Evolutionary conservation across 148 eudicot genomes (phyloP), one percentile per base, ranked within the genome.

Genomic region (Fagopyrum esculentum): DNA sequence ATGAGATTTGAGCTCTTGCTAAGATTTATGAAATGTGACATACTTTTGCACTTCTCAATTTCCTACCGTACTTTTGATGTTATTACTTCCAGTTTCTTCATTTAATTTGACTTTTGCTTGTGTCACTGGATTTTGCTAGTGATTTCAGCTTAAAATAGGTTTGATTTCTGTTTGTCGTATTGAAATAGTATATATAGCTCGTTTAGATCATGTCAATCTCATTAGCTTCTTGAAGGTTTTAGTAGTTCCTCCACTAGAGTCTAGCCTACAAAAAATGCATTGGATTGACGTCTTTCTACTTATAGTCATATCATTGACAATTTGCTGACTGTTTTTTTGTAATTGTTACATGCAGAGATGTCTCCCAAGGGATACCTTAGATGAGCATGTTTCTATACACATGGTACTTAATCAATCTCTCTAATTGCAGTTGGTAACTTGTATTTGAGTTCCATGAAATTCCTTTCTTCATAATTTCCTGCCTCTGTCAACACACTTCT

Each of bases 341-440:
- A 35, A 35, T 40, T 22, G 15, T 66, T 40, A 10, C 17, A 43
- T 66, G 77, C 98, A 95, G 98, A 90, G 98, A 82, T 95, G 98
- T 77, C 97, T 95, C 78, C 89, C 92, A 17, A 85, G 88, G 75
- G 90, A 89, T 77, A 84, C 87, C 74, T 78, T 95, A 88, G 98
- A 95, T 77, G 98, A 95, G 83, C 97, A 95, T 85, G 78, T 95
- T 78, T 87, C 85, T 69, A 85, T 95, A 73, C 90, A 95, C 77
- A 90, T 89, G 98, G 98, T 95, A 92, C 80, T 80, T 74, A 19
- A n/a, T 71, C 6, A 71, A 71, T 26, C 16, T 46, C 55, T 71
- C 73, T 69, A 69, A 22, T 69, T 17, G 6, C 16, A 69, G 72
- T 10, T 6, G 7, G 22, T 69, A 17, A 69, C 50, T 69, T 9